These are phyloP conservation scores for Schizophyllum amplum DNA, from an alignment of 1,284 basidiomycete species.

Conservation along the genomic window DNA sequence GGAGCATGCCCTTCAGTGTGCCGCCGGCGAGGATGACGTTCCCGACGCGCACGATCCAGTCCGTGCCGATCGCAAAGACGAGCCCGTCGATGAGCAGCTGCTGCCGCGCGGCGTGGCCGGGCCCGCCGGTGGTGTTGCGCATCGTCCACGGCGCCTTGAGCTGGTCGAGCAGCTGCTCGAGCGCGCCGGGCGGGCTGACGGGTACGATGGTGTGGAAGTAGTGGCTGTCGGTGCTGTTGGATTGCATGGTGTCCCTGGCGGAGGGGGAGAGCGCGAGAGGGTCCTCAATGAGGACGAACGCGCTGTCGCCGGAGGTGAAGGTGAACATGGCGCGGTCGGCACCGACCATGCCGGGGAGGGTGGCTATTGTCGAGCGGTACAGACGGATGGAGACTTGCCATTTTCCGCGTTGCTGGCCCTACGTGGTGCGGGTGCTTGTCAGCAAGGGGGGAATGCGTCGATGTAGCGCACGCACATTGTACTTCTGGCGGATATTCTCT, in stretches of 20 bases:
- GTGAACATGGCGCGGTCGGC: slow-evolving; percentile 62
- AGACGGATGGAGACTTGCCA: slow-evolving; percentile 66
- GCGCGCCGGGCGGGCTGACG: slow-evolving; percentile 56
- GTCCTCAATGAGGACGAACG: slow-evolving; percentile 71
- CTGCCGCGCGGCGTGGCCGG: slow-evolving; percentile 41
- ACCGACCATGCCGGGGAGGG: slow-evolving; percentile 42
- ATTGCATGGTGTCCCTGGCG: slow-evolving; percentile 35
- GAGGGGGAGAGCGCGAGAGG: slow-evolving; percentile 47
- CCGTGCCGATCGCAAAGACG: slow-evolving; percentile 63
- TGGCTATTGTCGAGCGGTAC: slow-evolving; percentile 58
- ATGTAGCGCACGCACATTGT: slow-evolving; percentile 51
- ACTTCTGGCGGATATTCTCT: slow-evolving; percentile 62
- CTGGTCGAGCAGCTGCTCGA: slow-evolving; percentile 65
- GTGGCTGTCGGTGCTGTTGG: slow-evolving; percentile 48
- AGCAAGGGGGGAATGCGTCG: slow-evolving; percentile 4
- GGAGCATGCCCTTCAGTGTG: slow-evolving; percentile 65
- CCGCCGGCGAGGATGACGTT: slow-evolving; percentile 69
- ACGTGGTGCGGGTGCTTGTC: slow-evolving; percentile 14
- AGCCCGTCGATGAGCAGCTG: slow-evolving; percentile 63
- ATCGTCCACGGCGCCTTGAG: slow-evolving; percentile 68
- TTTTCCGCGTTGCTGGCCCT: slow-evolving; percentile 51
- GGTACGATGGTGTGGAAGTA: slow-evolving; percentile 70
- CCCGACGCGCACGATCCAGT: slow-evolving; percentile 74
- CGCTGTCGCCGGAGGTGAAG: slow-evolving; percentile 68
- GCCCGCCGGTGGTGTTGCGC: slow-evolving; percentile 39